Evolutionary conservation across 208 protist species (phyloP), one percentile per base, ranked within the genome.

Genomic region (Herpetomonas tarakana): DNA sequence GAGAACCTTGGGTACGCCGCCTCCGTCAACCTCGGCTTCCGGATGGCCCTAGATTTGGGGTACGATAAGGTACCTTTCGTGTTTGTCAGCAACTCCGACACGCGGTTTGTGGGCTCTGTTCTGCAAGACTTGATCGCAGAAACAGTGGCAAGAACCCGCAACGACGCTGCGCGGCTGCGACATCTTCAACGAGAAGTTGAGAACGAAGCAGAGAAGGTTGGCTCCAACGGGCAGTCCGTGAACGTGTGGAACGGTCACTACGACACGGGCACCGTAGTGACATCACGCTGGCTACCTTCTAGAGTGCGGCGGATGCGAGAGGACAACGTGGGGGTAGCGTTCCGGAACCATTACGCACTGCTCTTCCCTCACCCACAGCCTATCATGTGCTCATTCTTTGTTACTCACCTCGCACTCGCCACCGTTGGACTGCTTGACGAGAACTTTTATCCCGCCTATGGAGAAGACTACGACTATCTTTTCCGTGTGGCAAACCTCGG

Each of bases 401-500:
- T 80, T 16, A 68, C 76, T 14, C 81, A 76, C 6, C 67, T 83
- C 12, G 31, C 58, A n/a, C 45, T 87, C 11, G 68, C 52, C 3
- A 78, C 70, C 0, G 76, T 76, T 2, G 81, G 76, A 0, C 62
- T 78, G 21, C 74, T 81, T 12, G 80, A 87, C 47, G 76, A 87
- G 46, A 87, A 87, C 58, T 81, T 65, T 46, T 87, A 73, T 58
- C 80, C 80, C 0, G 58, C 62, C 21, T 83, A 83, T 56, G 68
- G 74, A 19, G 80, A 87, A 52, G 80, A 87, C 52, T 45, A 71
- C 59, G 76, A 83, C 62, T 73, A 67, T 25, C 29, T 47, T 9
- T 75, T 52, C 55, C 76, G 81, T 2, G 26, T 55, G n/a, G 0
- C 26, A 0, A 46, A 63, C 12, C 50, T 79, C 0, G 76, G 81